Conservation (phyloP, 2,329 filamentous ascomycete species). For the Elsinoe batatas region DNA sequence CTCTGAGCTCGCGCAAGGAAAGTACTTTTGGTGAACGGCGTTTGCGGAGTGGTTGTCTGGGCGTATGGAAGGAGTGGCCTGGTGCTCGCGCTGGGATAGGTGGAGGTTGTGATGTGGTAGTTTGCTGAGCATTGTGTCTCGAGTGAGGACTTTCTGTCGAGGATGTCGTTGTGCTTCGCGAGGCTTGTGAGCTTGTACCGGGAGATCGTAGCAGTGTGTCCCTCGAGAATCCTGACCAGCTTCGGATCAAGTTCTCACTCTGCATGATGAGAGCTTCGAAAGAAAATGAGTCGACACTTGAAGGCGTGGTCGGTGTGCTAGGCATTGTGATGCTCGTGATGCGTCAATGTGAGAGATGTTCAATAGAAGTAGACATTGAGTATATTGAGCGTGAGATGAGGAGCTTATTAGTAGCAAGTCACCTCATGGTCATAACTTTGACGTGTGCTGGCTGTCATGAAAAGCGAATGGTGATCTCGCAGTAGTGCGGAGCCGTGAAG, state of each 20-base stretch:
- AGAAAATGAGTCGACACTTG: neutral
- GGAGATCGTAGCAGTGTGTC: neutral
- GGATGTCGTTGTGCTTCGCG: neutral
- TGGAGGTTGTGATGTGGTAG: neutral
- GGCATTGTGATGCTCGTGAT: neutral
- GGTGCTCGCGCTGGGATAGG: conserved; percentile 9
- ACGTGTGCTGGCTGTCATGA: neutral
- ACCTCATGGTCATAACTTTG: neutral
- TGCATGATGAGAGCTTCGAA: conserved; percentile 4
- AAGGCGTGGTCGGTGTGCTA: neutral
- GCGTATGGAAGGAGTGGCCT: conserved; percentile 8
- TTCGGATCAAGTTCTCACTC: conserved; percentile 3
- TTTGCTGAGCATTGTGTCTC: neutral
- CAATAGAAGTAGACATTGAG: conserved; percentile 3
- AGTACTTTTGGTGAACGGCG: conserved; percentile 20
- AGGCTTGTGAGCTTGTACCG: neutral
- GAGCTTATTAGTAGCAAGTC: neutral
- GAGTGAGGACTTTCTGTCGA: conserved; percentile 5
- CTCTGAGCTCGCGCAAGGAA: conserved; percentile 24
- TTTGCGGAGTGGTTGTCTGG: conserved; percentile 19
- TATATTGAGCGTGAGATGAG: neutral
- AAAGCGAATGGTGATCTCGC: neutral
- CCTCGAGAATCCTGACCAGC: conserved; percentile 5
- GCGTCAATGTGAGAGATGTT: neutral
- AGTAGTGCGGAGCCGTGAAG: neutral